These are phyloP conservation scores for Lepidium aucheri DNA, from an alignment of 345 rosid species.

Conservation along the genomic window DNA sequence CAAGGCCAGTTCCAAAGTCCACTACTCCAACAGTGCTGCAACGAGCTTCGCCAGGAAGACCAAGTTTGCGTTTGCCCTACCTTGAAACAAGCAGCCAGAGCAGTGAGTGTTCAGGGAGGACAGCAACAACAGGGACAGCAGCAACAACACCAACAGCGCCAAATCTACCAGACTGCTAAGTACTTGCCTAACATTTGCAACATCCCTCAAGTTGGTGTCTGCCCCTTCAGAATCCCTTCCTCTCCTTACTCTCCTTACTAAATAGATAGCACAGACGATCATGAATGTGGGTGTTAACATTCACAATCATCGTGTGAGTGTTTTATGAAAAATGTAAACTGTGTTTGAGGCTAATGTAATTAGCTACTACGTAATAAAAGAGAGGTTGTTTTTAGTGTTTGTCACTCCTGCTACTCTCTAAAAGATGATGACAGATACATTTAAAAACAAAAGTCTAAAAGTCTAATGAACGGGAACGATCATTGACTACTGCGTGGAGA, in stretches of 20 bases:
- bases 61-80: constrained; percentile 14
- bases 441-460: not conserved
- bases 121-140: not conserved
- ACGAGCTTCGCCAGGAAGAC: constrained; percentile 7
- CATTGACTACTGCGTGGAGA: not conserved
- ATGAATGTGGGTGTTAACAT: not conserved
- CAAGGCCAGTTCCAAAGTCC: not conserved
- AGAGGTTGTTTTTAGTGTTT: not conserved
- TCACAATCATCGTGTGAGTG: not conserved
- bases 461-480: not conserved
- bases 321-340: not conserved
- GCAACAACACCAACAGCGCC: not conserved
- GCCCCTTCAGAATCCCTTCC: constrained; percentile 10
- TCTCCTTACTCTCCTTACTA: constrained; percentile 9
- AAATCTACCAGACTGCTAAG: not conserved
- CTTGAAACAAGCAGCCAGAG: constrained; percentile 7
- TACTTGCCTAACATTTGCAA: constrained; percentile 12
- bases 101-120: not conserved
- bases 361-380: constrained; percentile 1
- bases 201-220: not conserved
- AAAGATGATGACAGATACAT: not conserved
- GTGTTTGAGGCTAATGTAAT: constrained; percentile 12
- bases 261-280: not conserved
- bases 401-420: not conserved
- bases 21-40: constrained; percentile 16